Percentiles rank a stretch among this genome's conserved stretches.
phyloP scores from a whole-genome alignment of 495 filamentous ascomycete genomes.

The Talaromyces ruber region DNA sequence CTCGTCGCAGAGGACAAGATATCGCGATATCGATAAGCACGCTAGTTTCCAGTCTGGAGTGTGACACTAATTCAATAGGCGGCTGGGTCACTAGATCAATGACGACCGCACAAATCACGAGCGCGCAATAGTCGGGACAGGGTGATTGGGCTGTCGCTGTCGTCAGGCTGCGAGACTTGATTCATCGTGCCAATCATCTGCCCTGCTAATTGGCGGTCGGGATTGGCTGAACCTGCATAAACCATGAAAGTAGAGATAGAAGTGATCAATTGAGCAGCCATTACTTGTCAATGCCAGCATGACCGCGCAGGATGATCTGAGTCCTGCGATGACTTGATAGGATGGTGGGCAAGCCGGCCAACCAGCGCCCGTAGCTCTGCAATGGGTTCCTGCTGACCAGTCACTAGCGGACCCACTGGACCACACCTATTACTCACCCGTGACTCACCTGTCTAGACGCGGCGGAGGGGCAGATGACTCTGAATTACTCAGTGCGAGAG shows the following conservation, averaged over 20 bases:
- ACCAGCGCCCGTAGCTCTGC: background rate
- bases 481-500: background rate
- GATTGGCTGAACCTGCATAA: constrained; percentile 1
- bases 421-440: background rate
- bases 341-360: background rate
- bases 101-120: background rate
- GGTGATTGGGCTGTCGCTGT: background rate
- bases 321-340: background rate
- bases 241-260: background rate
- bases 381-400: constrained; percentile 3
- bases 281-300: constrained; percentile 1
- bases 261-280: background rate
- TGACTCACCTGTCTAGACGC: background rate
- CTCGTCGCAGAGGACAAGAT: background rate
- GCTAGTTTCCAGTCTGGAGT: background rate
- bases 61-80: background rate
- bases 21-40: background rate
- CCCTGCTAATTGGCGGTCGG: background rate
- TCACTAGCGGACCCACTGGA: background rate
- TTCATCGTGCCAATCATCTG: background rate
- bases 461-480: background rate
- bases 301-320: constrained; percentile 4
- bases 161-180: background rate
- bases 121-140: background rate
- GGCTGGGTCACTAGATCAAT: background rate